Evolutionary conservation across 345 rosid genomes (phyloP).

Genomic region (Hibiscus mutabilis): DNA sequence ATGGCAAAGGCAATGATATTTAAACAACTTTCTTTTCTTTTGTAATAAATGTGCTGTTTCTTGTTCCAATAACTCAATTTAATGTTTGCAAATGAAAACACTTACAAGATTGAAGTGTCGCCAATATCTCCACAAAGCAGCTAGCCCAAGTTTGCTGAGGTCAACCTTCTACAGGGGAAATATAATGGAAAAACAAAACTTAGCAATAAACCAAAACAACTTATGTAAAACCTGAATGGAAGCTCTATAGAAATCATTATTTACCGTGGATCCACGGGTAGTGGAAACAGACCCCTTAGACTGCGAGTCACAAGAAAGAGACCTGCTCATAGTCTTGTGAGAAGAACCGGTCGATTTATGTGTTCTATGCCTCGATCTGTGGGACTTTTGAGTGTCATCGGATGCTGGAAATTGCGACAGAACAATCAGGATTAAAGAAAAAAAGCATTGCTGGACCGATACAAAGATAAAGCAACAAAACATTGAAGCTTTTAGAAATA

Average conservation of each 20-base stretch:
- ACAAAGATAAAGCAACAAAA: conserved; percentile 31
- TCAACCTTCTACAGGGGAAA: conserved; percentile 57
- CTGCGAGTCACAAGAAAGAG: conserved; percentile 79
- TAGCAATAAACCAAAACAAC: no score
- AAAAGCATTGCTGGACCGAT: conserved; percentile 32
- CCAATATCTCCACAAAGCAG: conserved; percentile 81
- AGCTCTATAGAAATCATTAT: not conserved
- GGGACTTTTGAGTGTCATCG: conserved; percentile 79
- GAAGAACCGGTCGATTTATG: conserved; percentile 73
- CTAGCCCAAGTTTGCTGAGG: conserved; percentile 86
- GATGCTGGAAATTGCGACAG: conserved; percentile 20
- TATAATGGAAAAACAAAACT: not conserved
- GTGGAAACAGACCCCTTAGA: conserved; percentile 59
- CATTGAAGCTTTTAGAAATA: conserved; percentile 32
- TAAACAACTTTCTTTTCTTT: not conserved
- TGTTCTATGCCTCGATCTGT: conserved; percentile 64
- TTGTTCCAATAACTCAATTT: not conserved
- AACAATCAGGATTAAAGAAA: conserved; percentile 20
- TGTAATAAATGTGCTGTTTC: not conserved
- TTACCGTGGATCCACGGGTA: conserved; percentile 53
- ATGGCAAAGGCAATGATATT: not conserved
- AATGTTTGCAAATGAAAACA: not conserved
- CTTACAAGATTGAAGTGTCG: conserved; percentile 92
- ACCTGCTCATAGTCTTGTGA: conserved; percentile 62
- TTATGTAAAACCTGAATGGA: not conserved